Base-by-base conservation (phyloP, 1,139 yeast genomes). In the Entelexis paramagnoliae region DNA sequence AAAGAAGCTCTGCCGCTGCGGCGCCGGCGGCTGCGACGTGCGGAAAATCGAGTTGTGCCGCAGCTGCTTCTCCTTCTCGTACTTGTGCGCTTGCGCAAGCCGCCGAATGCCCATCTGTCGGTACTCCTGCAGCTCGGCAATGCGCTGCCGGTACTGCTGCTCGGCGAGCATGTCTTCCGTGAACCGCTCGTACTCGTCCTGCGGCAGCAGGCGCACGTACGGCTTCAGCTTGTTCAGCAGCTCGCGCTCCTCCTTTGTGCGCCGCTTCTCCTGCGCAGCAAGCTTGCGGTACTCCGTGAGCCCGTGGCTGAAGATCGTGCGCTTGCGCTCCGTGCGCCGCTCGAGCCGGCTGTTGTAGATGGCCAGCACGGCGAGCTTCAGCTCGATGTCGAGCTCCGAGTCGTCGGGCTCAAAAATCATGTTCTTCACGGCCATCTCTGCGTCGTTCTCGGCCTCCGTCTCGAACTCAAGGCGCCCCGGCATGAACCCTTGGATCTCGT, bases 381-480 rank as follows among this genome's bases (percentile, higher is more conserved):
- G 76, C 63, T 91, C 95, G 48, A 89, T 81, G 64, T 91, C 98
- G 49, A 82, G 80, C 29, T 83, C 80, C 56, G 81, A 80, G 63
- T 91, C 98, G 58, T 91, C 97, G 0, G 93, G 87, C 62, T 91
- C 97, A 64, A 93, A 91, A 8, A 83, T 77, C 91, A 91, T 86
- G 65, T 93, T 98, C 65, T 91, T 93, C 36, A 91, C 87, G 0
- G 94, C 81, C 52, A 83, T 75, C 67, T 91, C 99, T 0, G 98
- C 98, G 50, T 91, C 99, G 63, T 91, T 91, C 65, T 93, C 98
- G 39, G 85, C 88, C 66, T 91, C 99, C 55, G 83, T 86, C 64
- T 91, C 99, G 67, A 91, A 91, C 66, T 91, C 99, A 58, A 91
- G 72, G 62, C 98, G 78, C 46, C 98, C 99, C 35, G 99, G 99